Base-by-base conservation (phyloP, 2,329 filamentous ascomycete genomes). In the Venturia aucupariae region DNA sequence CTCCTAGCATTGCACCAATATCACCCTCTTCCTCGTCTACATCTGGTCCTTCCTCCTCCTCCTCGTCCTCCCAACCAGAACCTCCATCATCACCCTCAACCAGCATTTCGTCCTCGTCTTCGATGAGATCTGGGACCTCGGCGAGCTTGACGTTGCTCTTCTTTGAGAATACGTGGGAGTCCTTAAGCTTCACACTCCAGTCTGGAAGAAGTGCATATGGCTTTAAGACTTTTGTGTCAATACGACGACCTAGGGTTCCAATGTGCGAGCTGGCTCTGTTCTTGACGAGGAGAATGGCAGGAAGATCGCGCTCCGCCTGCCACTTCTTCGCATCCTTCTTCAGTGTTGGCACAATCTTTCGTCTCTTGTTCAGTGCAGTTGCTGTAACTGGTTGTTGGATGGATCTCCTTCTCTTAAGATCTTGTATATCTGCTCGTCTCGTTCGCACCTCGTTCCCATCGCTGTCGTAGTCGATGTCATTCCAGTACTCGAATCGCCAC, bases 391-490 rank as follows among this genome's bases (percentile, higher is more conserved):
- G 17, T n/a, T 30, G 17, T 24, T 19, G 46, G n/a, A 75, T 71
- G 4, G 62, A n/a, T 41, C 35, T 30, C 55, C 66, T 68, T 22
- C 66, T 57, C 65, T 68, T 65, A 44, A 55, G 63, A 62, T 61
- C 62, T 64, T 42, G 62, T 39, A 27, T 48, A 27, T 61, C 27
- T 39, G 39, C 30, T 62, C 54, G 22, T 27, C 57, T 38, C 51
- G 66, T 54, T 71, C 62, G 46, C 11, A 60, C 80, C 77, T 78
- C 77, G 61, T 79, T 80, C 51, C 76, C 74, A 67, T 80, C 78
- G 19, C 76, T 77, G 15, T 72, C 78, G 66, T 80, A 80, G 64
- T 81, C 79, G 54, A 80, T 70, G 65, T 81, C 79, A 64, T 76
- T 76, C 72, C 73, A 80, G 69, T 80, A 81, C 24, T 77, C 77